Base-by-base conservation (phyloP, 73 alveolate genomes). In the Tetrahymena thermophila region DNA sequence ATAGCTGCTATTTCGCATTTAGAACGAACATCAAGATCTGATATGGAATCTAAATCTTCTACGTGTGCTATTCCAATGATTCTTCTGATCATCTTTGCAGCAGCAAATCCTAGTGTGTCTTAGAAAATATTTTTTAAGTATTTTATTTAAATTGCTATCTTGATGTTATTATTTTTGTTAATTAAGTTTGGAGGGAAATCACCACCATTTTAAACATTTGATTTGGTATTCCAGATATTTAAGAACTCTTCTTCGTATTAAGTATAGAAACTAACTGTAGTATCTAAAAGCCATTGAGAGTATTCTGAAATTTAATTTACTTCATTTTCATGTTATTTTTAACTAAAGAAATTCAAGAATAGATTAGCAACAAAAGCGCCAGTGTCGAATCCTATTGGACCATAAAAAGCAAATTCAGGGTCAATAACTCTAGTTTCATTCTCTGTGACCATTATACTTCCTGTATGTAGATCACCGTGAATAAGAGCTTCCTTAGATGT, bases 81-180 rank as follows among this genome's bases (percentile, higher is more conserved):
- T 43, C 94, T 85, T 43, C 94, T 85, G 55, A 85, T 85, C 83
- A 85, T 85, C 13, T 85, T 85, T 21, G 84, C 57, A n/a, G 94
- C 94, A 42, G 94, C 83, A 85, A 85, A 85, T n/a, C 94, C 94
- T 28, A 85, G 85, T 3, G 94, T 42, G 35, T 85, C 94, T 43
- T 85, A 38, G 83, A 85, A 85, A 8, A 85, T n/a, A 13, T 38
- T 43, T 28, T n/a, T 38, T 43, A 85, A 85, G 85, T 85, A 85
- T 43, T 43, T 43, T 25, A 43, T 34, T 43, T 85, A 35, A 9
- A 35, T 43, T 11, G 85, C 31, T 21, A 85, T 43, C 34, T 42
- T 38, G 31, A 38, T 43, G 35, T 43, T 43, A 4, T 4, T n/a
- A n/a, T 42, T 85, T 85, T 85, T 38, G 13, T 85, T 85, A 23